A percentile compares a stretch with the other conserved stretches of the same genome.
Conservation (phyloP, 192 early-diverging fungal species). For the Bifiguratus adelaidae region DNA sequence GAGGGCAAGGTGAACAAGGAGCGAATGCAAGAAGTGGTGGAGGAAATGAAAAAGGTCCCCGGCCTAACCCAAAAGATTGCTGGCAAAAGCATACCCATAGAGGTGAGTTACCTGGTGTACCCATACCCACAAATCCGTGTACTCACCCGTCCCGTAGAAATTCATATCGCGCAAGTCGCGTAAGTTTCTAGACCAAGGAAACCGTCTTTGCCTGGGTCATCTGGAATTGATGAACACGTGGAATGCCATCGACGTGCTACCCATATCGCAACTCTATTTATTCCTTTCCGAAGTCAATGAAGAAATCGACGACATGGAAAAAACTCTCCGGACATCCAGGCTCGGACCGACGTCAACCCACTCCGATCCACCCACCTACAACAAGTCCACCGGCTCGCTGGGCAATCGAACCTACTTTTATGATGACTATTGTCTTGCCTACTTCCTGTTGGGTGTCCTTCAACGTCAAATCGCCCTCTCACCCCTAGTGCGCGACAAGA, state of each 20-base stretch:
- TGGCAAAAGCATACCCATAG: conserved; percentile 76
- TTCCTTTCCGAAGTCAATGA: conserved; percentile 5
- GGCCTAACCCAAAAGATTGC: conserved; percentile 64
- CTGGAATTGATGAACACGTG: conserved; percentile 68
- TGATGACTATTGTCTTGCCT: conserved; percentile 68
- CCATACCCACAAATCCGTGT: conserved; percentile 1
- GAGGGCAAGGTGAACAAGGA: conserved; percentile 28
- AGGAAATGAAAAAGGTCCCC: conserved; percentile 59
- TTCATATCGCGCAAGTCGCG: conserved; percentile 76
- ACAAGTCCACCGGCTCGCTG: too few relatives aligned
- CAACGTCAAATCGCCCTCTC: conserved; percentile 47
- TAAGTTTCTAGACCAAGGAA: conserved; percentile 58
- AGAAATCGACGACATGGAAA: conserved; percentile 18
- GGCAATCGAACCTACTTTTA: too few relatives aligned
- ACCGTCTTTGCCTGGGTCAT: conserved; percentile 58
- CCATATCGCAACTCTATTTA: conserved; percentile 14
- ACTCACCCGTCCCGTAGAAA: conserved; percentile 29
- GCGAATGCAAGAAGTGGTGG: conserved; percentile 31
- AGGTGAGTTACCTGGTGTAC: conserved; percentile 45
- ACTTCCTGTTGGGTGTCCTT: conserved; percentile 56
- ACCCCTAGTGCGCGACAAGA: conserved; percentile 2
- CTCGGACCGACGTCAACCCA: conserved; percentile 15
- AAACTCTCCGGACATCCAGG: conserved; percentile 14
- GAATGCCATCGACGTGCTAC: conserved; percentile 66
- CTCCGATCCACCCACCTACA: conserved; percentile 26